These are phyloP conservation scores for Vicia faba DNA, from an alignment of 306 rosid species.

Conservation along the genomic window DNA sequence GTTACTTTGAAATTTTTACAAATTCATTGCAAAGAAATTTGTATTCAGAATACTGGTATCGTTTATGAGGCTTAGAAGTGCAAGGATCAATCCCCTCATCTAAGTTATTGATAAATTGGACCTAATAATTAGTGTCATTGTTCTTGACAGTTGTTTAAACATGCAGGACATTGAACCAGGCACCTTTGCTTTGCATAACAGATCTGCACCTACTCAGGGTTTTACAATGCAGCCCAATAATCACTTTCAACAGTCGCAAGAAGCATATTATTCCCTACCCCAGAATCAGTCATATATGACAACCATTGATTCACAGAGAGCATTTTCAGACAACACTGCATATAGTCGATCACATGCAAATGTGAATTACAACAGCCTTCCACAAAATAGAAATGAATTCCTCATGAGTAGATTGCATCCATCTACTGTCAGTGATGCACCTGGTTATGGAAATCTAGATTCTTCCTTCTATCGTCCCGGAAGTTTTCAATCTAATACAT, in stretches of 20 bases:
- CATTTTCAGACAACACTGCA: conserved; percentile 43
- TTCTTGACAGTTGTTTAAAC: conserved; percentile 38
- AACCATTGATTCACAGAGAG: conserved; percentile 40
- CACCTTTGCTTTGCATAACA: conserved; percentile 40
- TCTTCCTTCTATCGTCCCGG: conserved; percentile 43
- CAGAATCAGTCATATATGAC: conserved; percentile 43
- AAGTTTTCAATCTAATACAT: conserved; percentile 41
- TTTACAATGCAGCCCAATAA: conserved; percentile 31
- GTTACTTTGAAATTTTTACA: conserved; percentile 1
- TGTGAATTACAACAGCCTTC: conserved; percentile 45
- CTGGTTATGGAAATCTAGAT: conserved; percentile 48
- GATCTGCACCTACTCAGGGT: conserved; percentile 41
- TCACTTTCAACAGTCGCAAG: conserved; percentile 26
- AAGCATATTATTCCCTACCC: conserved; percentile 32
- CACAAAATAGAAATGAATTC: conserved; percentile 39
- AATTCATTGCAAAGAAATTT: background rate
- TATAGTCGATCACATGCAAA: conserved; percentile 42
- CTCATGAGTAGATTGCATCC: conserved; percentile 38
- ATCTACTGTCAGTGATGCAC: conserved; percentile 42
- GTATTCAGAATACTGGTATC: conserved; percentile 1
- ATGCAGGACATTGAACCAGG: conserved; percentile 55
- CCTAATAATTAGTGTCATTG: conserved; percentile 23
- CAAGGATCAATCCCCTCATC: conserved; percentile 14
- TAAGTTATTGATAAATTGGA: conserved; percentile 21
- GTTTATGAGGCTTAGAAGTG: background rate